Percentiles rank a stretch among this genome's conserved stretches.
These are phyloP conservation scores for Pleurotus tuoliensis DNA, from an alignment of 768 basidiomycete genomes.

Conservation along the genomic window DNA sequence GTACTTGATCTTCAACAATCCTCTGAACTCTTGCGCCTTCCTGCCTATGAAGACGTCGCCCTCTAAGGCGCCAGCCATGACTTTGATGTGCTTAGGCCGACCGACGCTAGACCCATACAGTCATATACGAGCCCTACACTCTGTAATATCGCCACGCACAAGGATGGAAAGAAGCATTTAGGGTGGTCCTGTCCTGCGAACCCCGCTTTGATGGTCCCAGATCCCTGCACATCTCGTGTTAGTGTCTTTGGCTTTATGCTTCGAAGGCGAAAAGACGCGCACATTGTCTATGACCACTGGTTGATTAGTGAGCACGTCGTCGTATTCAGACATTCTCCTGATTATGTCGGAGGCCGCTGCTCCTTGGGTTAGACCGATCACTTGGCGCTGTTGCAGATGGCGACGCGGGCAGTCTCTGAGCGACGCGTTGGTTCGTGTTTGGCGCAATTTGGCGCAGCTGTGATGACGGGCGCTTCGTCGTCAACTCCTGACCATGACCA, in stretches of 20 bases:
- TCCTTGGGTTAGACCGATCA: not conserved
- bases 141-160: constrained; percentile 56
- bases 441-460: not conserved
- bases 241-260: not conserved
- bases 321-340: constrained; percentile 82
- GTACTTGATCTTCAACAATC: constrained; percentile 95
- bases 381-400: not conserved
- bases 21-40: constrained; percentile 92
- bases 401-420: not conserved
- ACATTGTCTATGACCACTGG: constrained; percentile 99
- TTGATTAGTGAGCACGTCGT: constrained; percentile 95
- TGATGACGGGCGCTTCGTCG: not conserved
- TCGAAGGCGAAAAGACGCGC: constrained; percentile 22
- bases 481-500: constrained; percentile 16
- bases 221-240: constrained; percentile 61
- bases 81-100: constrained; percentile 93
- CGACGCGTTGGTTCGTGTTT: not conserved
- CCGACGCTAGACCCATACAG: constrained; percentile 65
- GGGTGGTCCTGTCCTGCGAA: constrained; percentile 99
- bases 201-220: constrained; percentile 97
- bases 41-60: constrained; percentile 96
- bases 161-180: constrained; percentile 98
- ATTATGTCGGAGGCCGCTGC: not conserved
- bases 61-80: constrained; percentile 97
- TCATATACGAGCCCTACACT: constrained; percentile 25